Conservation (phyloP, 306 rosid genomes). For the Castanea crenata region DNA sequence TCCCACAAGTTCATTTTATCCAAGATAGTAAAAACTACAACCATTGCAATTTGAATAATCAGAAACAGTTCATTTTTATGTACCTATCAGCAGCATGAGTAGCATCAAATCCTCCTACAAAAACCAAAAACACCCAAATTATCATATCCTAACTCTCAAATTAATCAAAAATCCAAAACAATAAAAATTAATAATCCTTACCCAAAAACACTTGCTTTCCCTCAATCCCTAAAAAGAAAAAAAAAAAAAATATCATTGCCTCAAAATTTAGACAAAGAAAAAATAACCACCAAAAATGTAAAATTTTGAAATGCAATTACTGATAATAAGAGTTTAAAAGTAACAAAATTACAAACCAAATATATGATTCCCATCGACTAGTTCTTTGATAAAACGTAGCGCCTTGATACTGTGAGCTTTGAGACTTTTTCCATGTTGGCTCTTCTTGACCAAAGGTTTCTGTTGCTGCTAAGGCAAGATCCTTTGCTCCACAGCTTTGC, state of each 20-base stretch:
- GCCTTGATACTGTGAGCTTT: conserved; percentile 94
- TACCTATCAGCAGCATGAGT: conserved; percentile 94
- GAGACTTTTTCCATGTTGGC: conserved; percentile 79
- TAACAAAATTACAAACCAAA: conserved; percentile 43
- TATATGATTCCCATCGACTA: conserved; percentile 95
- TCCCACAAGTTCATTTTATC: neutral
- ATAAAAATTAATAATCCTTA: conserved; percentile 26
- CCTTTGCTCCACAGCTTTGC: conserved; percentile 26
- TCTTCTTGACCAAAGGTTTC: conserved; percentile 51
- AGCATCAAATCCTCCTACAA: conserved; percentile 83
- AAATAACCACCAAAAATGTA: neutral
- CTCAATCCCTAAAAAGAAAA: conserved; percentile 59
- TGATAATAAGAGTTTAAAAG: too few relatives aligned
- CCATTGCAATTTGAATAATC: neutral
- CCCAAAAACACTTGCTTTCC: conserved; percentile 96
- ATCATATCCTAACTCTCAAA: neutral
- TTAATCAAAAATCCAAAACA: neutral
- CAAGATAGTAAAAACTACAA: neutral
- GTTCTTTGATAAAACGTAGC: conserved; percentile 88
- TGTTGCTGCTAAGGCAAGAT: conserved; percentile 27
- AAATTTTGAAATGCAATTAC: neutral
- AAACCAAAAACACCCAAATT: neutral
- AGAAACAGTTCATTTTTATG: neutral
- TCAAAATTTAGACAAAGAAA: neutral
- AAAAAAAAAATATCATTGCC: neutral